Conservation (phyloP, 208 protist genomes). For the Trichomonas tenax region DNA sequence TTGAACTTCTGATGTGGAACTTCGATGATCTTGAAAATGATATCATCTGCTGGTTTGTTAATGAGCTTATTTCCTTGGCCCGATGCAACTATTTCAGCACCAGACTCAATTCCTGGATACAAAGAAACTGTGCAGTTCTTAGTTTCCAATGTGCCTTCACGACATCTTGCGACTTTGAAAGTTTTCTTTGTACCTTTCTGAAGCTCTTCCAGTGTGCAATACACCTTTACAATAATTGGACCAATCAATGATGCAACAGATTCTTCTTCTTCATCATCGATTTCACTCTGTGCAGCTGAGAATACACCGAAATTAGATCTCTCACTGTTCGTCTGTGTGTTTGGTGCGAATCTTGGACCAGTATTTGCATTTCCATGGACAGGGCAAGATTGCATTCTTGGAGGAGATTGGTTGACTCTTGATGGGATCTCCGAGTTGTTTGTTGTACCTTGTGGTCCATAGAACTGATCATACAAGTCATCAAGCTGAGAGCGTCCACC, state of each 20-base stretch:
- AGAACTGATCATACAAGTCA: neutral
- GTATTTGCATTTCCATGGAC: neutral
- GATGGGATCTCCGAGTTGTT: neutral
- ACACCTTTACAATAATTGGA: neutral
- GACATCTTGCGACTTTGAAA: neutral
- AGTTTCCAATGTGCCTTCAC: neutral
- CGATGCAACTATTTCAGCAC: neutral
- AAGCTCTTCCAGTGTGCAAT: neutral
- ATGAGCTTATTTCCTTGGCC: neutral
- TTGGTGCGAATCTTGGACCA: neutral
- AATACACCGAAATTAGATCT: neutral
- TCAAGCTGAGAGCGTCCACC: neutral
- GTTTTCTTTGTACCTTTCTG: neutral
- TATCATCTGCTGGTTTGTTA: neutral
- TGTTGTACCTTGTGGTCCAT: neutral
- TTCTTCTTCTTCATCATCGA: neutral
- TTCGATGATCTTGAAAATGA: neutral
- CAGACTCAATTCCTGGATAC: neutral
- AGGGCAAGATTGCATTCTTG: neutral
- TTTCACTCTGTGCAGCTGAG: neutral
- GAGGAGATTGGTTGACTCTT: neutral
- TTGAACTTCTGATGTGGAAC: neutral
- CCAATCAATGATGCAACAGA: neutral
- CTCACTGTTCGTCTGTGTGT: neutral
- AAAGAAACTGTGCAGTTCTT: neutral